Evolutionary conservation across 169 alveolate genomes (phyloP).

Genomic region (Condylostoma magnum): DNA sequence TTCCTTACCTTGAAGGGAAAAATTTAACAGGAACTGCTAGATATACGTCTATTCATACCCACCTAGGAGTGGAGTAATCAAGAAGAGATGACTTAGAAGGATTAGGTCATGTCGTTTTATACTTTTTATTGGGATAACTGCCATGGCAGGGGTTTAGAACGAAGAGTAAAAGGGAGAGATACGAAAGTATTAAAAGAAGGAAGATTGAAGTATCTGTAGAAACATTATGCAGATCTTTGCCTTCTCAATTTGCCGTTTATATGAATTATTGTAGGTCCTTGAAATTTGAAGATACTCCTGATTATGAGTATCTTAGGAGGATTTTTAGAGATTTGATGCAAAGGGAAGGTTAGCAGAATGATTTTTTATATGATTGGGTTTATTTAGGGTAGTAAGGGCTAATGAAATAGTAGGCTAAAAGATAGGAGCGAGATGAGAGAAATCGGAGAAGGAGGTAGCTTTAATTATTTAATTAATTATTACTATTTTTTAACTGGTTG

Average conservation of each 20-base stretch:
- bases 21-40: slow-evolving; percentile 85
- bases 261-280: slow-evolving; percentile 58
- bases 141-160: slow-evolving; percentile 73
- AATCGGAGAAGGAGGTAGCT: too few relatives aligned
- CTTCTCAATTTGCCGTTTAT: slow-evolving; percentile 47
- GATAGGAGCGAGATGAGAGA: too few relatives aligned
- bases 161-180: slow-evolving; percentile 24
- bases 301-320: slow-evolving; percentile 47
- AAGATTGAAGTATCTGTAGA: slow-evolving; percentile 62
- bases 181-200: slow-evolving; percentile 61
- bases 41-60: slow-evolving; percentile 76
- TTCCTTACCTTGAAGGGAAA: slow-evolving; percentile 78
- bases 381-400: too few relatives aligned
- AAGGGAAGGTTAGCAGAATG: neutral
- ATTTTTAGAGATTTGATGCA: neutral
- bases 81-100: slow-evolving; percentile 87
- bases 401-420: too few relatives aligned
- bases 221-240: slow-evolving; percentile 64
- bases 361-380: slow-evolving; percentile 20
- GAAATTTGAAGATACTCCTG: slow-evolving; percentile 77
- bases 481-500: too few relatives aligned
- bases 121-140: slow-evolving; percentile 68
- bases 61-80: slow-evolving; percentile 79
- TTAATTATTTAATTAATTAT: too few relatives aligned
- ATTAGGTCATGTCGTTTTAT: slow-evolving; percentile 73